Evolutionary conservation across 2,329 filamentous ascomycete species (phyloP), one percentile per base, ranked within the genome.

Genomic region (Aspergillus felis): DNA sequence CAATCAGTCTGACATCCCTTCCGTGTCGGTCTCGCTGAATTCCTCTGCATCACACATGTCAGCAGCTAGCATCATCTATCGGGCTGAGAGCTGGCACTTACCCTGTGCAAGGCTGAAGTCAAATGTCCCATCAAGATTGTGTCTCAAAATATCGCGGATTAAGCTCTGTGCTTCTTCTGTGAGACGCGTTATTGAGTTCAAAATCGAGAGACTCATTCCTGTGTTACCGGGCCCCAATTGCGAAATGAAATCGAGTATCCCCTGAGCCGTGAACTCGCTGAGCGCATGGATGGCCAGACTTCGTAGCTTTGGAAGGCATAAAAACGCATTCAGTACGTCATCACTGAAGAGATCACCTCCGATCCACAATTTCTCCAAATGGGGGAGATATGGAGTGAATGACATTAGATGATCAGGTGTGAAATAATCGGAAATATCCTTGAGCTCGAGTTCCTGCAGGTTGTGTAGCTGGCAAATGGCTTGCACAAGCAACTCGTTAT

Each of bases 391-490:
- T 20, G 67, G 57, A 2, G 66, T 66, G 7, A 75, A 56, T 7
- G 61, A 50, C 25, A 65, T 62, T 50, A 73, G 63, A 53, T 74
- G 67, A 14, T 68, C 65, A 48, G 62, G 61, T 6, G 66, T 63
- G 57, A 74, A 74, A 41, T 65, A 64, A 28, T 71, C 69, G 3
- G 71, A 72, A 35, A 74, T 67, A 41, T 71, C 68, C 53, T 70
- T 71, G 25, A 75, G 63, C 17, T 70, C 65, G 2, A 75, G 65
- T 38, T 70, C 67, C 42, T 63, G 63, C 27, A 75, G 59, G 28
- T 71, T 60, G 9, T 57, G 60, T 42, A 75, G 62, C 51, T 65
- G 61, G 42, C 62, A 58, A 35, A 75, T 59, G 2, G 64, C 62
- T 32, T 70, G 63, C 17, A 73, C 63, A 55, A 75, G 69, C 24